Base-by-base conservation (phyloP, 768 basidiomycete species). In the Leccinum barrowsii region DNA sequence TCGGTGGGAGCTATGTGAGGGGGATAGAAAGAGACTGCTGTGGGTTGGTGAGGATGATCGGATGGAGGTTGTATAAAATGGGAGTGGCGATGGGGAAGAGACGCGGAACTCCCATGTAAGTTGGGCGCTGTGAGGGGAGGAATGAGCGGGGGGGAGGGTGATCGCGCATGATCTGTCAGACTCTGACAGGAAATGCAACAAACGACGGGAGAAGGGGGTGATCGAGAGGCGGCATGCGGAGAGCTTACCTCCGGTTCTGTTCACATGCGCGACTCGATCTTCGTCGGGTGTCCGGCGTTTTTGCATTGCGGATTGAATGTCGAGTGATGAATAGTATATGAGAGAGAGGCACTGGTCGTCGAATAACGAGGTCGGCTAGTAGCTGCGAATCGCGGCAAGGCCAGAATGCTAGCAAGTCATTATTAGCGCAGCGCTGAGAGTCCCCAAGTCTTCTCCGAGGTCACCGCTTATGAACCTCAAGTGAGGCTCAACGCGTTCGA, bases 231-330 rank as follows among this genome's bases (percentile, higher is more conserved):
- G 17, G 51, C 49, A 47, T 46, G 65, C 59, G 63, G 63, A 40
- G 55, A 50, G 51, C 71, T 54, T 67, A 73, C 70, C 70, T 65
- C 70, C 70, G 67, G 63, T 55, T 49, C 28, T 44, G 49, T 58
- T 54, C 34, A 50, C n/a, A 57, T 58, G 32, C 1, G 49, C 5
- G 2, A 58, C 24, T 24, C 24, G 37, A 59, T 65, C 58, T 54
- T 70, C 46, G 59, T 63, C 52, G 26, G 58, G 51, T 0, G 55
- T 58, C 63, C 67, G 72, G 64, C 52, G 56, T 57, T 62, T 56
- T 28, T 63, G 50, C 70, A 72, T 72, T 57, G 65, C 63, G 62
- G 65, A 64, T 34, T 12, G 12, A 34, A 34, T 12, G 32, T 34
- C 32, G 32, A 34, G 32, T 5, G 32, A 34, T 55, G 58, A 56